Percentiles rank a stretch among this genome's conserved stretches.
These are phyloP conservation scores for Mycena venus DNA, from an alignment of 768 basidiomycete species.

Conservation along the genomic window DNA sequence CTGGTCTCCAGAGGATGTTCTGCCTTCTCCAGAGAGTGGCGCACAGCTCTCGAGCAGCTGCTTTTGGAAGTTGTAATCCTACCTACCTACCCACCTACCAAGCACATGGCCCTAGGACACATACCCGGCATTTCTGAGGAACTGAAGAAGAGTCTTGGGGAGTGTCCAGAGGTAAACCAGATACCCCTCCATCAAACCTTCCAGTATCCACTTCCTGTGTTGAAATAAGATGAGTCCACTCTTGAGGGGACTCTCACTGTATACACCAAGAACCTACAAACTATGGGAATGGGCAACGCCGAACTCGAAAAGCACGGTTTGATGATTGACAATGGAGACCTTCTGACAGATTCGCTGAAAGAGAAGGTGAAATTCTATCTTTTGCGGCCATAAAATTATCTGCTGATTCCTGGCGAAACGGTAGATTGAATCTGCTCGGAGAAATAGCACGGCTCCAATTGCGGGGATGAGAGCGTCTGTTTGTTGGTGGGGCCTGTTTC, in stretches of 20 bases:
- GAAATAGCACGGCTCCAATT: conserved; percentile 15
- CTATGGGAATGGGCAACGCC: conserved; percentile 4
- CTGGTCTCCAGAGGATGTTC: background rate
- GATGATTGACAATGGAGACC: conserved; percentile 28
- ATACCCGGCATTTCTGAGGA: conserved; percentile 12
- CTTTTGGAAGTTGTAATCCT: background rate
- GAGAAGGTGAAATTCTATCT: conserved; percentile 15
- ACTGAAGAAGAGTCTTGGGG: background rate
- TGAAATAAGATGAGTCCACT: conserved; percentile 35
- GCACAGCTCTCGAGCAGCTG: no score
- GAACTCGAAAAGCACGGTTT: conserved; percentile 13
- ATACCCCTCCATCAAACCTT: conserved; percentile 33
- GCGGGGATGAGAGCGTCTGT: background rate
- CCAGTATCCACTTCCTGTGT: conserved; percentile 24
- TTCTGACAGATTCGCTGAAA: conserved; percentile 22
- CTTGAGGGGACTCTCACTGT: conserved; percentile 27
- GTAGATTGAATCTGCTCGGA: conserved; percentile 32
- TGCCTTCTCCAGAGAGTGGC: background rate
- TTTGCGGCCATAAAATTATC: conserved; percentile 2
- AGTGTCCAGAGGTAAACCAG: conserved; percentile 8
- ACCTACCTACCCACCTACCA: no score
- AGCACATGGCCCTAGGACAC: conserved; percentile 3
- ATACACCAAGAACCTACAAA: background rate
- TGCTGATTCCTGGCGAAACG: no score
- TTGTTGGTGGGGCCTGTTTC: conserved; percentile 39